Evolutionary conservation across 768 basidiomycete genomes (phyloP), one percentile per base, ranked within the genome.

Genomic region (Pleurotus cornucopiae): DNA sequence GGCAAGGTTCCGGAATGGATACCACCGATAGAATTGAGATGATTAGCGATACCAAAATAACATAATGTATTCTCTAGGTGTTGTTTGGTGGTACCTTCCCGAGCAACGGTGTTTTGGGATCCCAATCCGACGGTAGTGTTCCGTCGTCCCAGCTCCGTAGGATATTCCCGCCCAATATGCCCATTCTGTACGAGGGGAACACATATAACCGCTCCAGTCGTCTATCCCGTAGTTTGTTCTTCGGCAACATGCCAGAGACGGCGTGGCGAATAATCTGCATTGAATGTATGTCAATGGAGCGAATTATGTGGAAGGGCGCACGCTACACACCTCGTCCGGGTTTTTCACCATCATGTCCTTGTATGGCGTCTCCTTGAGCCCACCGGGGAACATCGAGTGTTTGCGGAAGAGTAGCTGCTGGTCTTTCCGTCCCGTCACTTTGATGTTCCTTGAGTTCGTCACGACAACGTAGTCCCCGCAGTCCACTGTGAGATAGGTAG

Each of bases 391-490:
- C 84, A 93, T 93, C 0, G 94, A 80, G 67, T 98, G 94, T 65
- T 91, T 89, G 44, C 89, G 76, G 75, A 92, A 99, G 14, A 95
- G 66, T 62, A 94, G 77, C 65, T 98, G 92, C 60, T 91, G 82
- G 4, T 83, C 81, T 73, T 98, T 99, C 66, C 83, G 83, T 40
- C 97, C 97, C 1, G 95, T 91, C 39, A 97, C 89, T 64, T 85
- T 83, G 61, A 98, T 79, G 6, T 86, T 81, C 55, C 82, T 76
- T 2, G 93, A 89, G 67, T 98, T 92, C 26, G 94, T 96, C 5
- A 99, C 94, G 20, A 98, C 83, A 26, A 98, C 93, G 66, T 98
- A 98, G 83, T 99, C 97, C 6, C 97, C 97, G 55, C 92, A 94
- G 72, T 99, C 97, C 61, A 90, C 96, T 97, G 59, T 12, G 18